Conservation (phyloP, 1,284 basidiomycete genomes). For the Ceratobasidium sp. region DNA sequence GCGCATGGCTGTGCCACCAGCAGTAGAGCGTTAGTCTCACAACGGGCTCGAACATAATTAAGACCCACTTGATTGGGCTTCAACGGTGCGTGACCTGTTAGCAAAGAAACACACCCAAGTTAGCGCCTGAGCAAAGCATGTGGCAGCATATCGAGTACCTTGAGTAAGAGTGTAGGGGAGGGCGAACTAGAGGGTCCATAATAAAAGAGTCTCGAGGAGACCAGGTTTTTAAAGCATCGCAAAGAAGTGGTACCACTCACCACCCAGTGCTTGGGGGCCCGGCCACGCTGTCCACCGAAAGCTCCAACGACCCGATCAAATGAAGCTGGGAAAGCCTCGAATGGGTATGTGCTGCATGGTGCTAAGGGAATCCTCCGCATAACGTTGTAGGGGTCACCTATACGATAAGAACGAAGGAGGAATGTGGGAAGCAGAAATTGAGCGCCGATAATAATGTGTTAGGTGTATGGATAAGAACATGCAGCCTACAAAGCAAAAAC, state of each 20-base stretch:
- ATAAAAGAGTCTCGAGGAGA: neutral
- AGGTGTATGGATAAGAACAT: neutral
- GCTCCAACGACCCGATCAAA: neutral
- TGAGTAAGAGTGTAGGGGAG: neutral
- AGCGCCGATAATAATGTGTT: too few species aligned
- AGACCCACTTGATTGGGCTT: too few species aligned
- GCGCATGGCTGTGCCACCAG: constrained; percentile 2
- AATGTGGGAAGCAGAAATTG: constrained; percentile 20
- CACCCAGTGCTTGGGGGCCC: too few species aligned
- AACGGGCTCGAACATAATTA: too few species aligned
- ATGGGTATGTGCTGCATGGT: neutral
- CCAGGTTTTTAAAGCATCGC: neutral
- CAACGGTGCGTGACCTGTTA: too few species aligned
- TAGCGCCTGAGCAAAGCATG: too few species aligned
- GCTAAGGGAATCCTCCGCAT: neutral
- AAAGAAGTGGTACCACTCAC: neutral
- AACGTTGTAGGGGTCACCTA: neutral
- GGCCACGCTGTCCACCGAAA: constrained; percentile 4
- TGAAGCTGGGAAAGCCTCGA: neutral
- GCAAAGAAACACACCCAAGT: too few species aligned
- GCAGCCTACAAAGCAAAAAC: neutral
- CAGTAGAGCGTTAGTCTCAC: neutral
- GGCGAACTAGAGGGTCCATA: neutral
- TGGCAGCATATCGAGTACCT: neutral
- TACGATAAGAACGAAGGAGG: constrained; percentile 5